Evolutionary conservation across 225 moss, liverwort and hornwort species (phyloP).

Genomic region (Takakia lepidozioides): DNA sequence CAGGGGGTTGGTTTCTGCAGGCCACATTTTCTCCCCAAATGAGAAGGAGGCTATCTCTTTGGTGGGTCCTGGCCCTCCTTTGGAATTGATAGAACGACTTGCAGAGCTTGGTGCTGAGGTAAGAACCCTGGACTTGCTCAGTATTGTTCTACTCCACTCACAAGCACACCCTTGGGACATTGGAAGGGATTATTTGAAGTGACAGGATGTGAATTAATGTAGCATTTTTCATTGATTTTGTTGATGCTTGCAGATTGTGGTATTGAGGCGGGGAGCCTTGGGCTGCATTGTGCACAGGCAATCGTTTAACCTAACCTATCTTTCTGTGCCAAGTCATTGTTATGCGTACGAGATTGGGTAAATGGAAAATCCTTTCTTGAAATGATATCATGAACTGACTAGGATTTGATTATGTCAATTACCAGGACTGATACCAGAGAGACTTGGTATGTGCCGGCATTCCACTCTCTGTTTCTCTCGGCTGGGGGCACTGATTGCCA

Average conservation of each 20-base stretch:
- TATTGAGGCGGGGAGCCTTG: conserved; percentile 72
- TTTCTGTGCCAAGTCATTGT: background rate
- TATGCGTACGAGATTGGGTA: background rate
- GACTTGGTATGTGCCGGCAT: conserved; percentile 88
- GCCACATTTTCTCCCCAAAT: conserved; percentile 92
- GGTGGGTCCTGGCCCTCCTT: conserved; percentile 71
- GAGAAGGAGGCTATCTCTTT: conserved; percentile 80
- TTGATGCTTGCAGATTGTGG: conserved; percentile 56
- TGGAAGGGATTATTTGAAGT: too few species aligned
- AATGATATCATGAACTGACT: too few species aligned
- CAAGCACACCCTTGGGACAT: too few species aligned
- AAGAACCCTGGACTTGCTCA: too few species aligned
- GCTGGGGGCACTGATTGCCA: too few species aligned
- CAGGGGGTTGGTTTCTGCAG: conserved; percentile 75
- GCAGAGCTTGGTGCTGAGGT: conserved; percentile 90
- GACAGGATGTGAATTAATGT: too few species aligned
- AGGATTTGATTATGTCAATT: too few species aligned
- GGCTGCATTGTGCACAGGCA: conserved; percentile 92
- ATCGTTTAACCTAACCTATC: too few species aligned
- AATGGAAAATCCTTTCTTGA: too few species aligned
- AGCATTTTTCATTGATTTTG: background rate
- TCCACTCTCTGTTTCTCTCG: conserved; percentile 49
- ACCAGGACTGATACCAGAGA: conserved; percentile 76
- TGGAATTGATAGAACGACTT: conserved; percentile 70
- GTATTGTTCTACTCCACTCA: too few species aligned